Evolutionary conservation across 2,329 filamentous ascomycete species (phyloP), one percentile per base, ranked within the genome.

Genomic region (Fusarium compactum): DNA sequence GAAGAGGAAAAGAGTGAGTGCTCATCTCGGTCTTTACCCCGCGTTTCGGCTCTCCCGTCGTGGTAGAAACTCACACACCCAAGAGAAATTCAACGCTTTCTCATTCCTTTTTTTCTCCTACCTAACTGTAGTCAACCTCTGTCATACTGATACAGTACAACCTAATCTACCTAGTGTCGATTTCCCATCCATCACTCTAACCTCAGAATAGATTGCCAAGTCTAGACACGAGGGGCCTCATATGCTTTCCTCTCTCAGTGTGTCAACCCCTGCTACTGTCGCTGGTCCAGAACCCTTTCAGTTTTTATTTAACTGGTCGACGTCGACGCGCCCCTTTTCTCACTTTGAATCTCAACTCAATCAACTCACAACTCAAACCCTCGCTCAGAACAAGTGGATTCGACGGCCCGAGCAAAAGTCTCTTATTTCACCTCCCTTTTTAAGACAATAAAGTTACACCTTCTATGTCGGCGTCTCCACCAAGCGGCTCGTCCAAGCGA

Each of bases 281-380:
- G 10, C 10, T 38, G n/a, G 45, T 48, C 22, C 53, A 32, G 22
- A 52, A 38, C 24, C 24, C 24, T 22, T 48, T 50, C 20, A 40
- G 8, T 58, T 54, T 62, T 41, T 63, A 69, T 65, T 65, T 71
- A 71, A 71, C 67, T 59, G 64, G 64, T 71, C 60, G 64, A 69
- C 68, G 64, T 71, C 59, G 53, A 71, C 59, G 53, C 40, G 22
- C 27, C 56, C 41, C 53, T 56, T 46, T 46, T 22, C 47, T 32
- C 58, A 40, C 40, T 30, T 27, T 45, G 24, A 20, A n/a, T 47
- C 44, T n/a, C 43, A 18, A 25, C 30, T 52, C 32, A 30, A 41
- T 61, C 63, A 40, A 34, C 52, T 45, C 50, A 48, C 48, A 24
- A 50, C 47, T 15, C 41, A 12, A 43, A 40, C 62, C 45, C 46